A percentile compares a stretch with the other conserved stretches of the same genome.
Evolutionary conservation across 306 rosid genomes (phyloP).

Genomic region (Cicer pinnatifidum): DNA sequence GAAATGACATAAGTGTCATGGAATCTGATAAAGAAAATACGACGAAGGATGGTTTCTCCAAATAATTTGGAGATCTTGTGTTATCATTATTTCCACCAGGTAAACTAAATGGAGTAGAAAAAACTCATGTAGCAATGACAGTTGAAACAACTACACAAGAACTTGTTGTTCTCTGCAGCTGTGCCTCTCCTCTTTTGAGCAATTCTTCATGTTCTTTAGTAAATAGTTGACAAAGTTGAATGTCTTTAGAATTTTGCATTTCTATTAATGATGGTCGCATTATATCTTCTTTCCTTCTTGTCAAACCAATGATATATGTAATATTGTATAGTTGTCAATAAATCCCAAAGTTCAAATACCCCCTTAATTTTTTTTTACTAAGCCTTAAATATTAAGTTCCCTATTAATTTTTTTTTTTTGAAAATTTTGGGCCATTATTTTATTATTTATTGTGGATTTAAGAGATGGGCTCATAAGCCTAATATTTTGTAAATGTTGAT

Average conservation of each 20-base stretch:
- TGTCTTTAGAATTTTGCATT: conserved; percentile 8
- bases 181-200: conserved; percentile 46
- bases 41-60: conserved; percentile 33
- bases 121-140: conserved; percentile 55
- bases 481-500: no score
- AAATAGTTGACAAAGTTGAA: conserved; percentile 55
- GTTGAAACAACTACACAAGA: conserved; percentile 63
- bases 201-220: conserved; percentile 42
- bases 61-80: conserved; percentile 40
- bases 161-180: conserved; percentile 60
- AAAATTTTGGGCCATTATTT: no score
- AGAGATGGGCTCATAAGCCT: no score
- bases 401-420: no score
- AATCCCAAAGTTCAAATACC: no score
- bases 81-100: conserved; percentile 53
- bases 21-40: conserved; percentile 50
- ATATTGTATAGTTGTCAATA: no score
- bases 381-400: no score
- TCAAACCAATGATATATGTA: no score
- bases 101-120: conserved; percentile 54
- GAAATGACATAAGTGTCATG: conserved; percentile 50
- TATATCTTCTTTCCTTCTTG: no score
- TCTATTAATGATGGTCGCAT: conserved; percentile 40
- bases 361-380: no score
- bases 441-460: no score